phyloP scores from a whole-genome alignment of 2,329 filamentous ascomycete genomes.

The Arthrobotrys sinensis region DNA sequence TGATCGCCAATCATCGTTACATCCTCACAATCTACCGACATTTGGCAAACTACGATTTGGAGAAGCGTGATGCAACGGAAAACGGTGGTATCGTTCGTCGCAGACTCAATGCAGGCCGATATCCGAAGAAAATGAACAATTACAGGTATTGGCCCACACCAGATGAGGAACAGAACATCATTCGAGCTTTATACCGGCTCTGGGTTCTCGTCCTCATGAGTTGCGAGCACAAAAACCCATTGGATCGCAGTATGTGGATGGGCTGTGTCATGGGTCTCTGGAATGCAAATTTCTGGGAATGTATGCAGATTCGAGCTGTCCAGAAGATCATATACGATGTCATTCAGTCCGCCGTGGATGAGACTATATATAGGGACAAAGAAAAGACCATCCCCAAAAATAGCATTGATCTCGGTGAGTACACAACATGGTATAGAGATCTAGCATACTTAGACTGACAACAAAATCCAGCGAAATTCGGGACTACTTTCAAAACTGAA shows the following conservation, averaged over 20 bases:
- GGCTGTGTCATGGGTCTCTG: constrained; percentile 10
- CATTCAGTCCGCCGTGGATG: not conserved
- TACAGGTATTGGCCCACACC: not conserved
- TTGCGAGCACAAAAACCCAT: constrained; percentile 5
- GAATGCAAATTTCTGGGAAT: constrained; percentile 27
- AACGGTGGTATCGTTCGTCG: not conserved
- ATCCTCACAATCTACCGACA: constrained; percentile 14
- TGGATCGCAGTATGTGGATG: constrained; percentile 2
- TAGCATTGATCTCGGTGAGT: not conserved
- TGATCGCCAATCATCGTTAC: constrained; percentile 40
- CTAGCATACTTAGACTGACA: not conserved
- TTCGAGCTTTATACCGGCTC: constrained; percentile 21
- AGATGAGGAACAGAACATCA: constrained; percentile 13
- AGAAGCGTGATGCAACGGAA: not conserved
- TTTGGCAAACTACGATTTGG: not conserved
- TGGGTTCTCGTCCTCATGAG: constrained; percentile 39
- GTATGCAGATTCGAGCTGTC: constrained; percentile 23
- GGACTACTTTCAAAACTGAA: not conserved
- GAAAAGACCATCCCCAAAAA: not conserved
- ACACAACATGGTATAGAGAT: not conserved
- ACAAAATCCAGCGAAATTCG: not conserved
- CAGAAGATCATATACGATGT: constrained; percentile 17
- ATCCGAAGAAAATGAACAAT: not conserved
- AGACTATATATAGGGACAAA: constrained; percentile 10
- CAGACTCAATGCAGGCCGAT: not conserved